Evolutionary conservation across 2,329 filamentous ascomycete species (phyloP).

Genomic region (Epichloe uncinata): DNA sequence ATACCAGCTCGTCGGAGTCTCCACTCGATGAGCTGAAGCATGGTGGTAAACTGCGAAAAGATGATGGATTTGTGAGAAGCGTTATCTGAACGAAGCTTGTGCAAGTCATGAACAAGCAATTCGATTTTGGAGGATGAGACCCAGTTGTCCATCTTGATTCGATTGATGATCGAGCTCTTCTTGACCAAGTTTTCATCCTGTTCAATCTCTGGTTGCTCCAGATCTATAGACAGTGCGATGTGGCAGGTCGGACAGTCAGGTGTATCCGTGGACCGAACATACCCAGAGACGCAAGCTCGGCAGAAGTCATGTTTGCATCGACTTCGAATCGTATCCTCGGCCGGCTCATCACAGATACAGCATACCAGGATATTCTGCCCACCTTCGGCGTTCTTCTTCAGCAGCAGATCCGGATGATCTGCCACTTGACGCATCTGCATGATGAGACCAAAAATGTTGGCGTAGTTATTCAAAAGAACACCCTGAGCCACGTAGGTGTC

Average conservation of each 20-base stretch:
- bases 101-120: constrained; percentile 85
- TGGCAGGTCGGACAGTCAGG: constrained; percentile 85
- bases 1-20: constrained; percentile 91
- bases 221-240: constrained; percentile 76
- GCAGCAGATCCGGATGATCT: constrained; percentile 85
- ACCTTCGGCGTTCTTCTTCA: constrained; percentile 75
- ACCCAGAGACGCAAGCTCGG: constrained; percentile 27
- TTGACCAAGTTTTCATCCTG: constrained; percentile 78
- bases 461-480: constrained; percentile 93
- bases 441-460: constrained; percentile 96
- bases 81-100: constrained; percentile 82
- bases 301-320: constrained; percentile 73
- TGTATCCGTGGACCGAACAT: constrained; percentile 63
- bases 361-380: constrained; percentile 87
- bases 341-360: constrained; percentile 90
- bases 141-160: constrained; percentile 98
- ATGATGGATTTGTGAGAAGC: constrained; percentile 94
- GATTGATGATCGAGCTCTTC: constrained; percentile 95
- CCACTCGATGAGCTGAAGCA: constrained; percentile 96
- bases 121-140: constrained; percentile 97
- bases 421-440: constrained; percentile 99
- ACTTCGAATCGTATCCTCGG: constrained; percentile 87
- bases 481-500: constrained; percentile 91
- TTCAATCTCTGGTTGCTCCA: constrained; percentile 90
- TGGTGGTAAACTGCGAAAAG: constrained; percentile 93